phyloP scores from a whole-genome alignment of 2,329 filamentous ascomycete genomes.

The Trichoderma gracile region DNA sequence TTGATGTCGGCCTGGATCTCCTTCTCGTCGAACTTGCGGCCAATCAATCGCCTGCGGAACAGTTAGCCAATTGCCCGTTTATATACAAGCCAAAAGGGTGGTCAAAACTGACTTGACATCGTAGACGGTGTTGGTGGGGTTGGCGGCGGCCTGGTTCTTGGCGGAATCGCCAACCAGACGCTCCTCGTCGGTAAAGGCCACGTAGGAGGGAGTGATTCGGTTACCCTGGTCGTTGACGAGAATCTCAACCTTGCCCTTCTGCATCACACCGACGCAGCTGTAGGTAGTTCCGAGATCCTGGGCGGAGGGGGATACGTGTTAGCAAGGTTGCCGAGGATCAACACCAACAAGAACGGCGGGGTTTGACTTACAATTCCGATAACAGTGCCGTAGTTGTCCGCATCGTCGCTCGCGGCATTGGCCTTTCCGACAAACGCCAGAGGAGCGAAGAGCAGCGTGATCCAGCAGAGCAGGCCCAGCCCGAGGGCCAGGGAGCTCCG shows the following conservation, averaged over 20 bases:
- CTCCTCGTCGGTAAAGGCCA: constrained; percentile 96
- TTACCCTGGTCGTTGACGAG: constrained; percentile 96
- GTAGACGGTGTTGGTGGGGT: constrained; percentile 74
- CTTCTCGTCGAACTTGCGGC: constrained; percentile 79
- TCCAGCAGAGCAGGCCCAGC: constrained; percentile 90
- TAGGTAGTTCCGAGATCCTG: constrained; percentile 84
- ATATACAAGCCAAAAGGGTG: constrained; percentile 19
- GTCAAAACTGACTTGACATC: constrained; percentile 78
- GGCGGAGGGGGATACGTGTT: constrained; percentile 2
- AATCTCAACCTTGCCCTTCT: constrained; percentile 92
- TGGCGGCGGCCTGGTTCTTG: constrained; percentile 88
- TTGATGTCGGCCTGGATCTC: constrained; percentile 92
- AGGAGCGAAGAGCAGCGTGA: constrained; percentile 84
- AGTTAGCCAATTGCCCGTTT: background rate
- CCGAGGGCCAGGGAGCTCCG: constrained; percentile 71
- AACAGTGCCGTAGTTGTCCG: constrained; percentile 82
- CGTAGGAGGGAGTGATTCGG: constrained; percentile 93
- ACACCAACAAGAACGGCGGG: background rate
- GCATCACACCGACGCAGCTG: constrained; percentile 93
- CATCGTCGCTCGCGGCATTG: constrained; percentile 48
- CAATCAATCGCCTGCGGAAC: constrained; percentile 70
- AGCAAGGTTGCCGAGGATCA: background rate
- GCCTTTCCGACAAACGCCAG: constrained; percentile 82
- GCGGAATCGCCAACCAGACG: constrained; percentile 95
- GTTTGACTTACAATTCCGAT: constrained; percentile 75